Evolutionary conservation across 768 basidiomycete genomes (phyloP), one percentile per base, ranked within the genome.

Genomic region (Podaxis sp.): DNA sequence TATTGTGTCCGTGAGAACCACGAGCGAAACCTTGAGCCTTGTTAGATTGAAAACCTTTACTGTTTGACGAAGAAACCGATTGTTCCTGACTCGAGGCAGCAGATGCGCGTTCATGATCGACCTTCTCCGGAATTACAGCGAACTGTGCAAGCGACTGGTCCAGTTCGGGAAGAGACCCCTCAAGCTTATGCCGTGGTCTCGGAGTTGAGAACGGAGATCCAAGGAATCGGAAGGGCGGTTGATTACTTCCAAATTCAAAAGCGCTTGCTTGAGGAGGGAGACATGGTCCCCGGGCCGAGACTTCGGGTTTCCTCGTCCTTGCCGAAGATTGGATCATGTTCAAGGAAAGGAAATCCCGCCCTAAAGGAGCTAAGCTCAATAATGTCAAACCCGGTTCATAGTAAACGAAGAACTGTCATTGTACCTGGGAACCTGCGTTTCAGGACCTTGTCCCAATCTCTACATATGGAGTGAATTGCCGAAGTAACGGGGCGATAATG

Each of bases 401-500:
- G 24, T 37, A 11, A 11, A 8, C 17, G 24, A n/a, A 11, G 43
- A 24, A 25, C 4, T 2, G 9, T 13, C 37, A 3, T 66, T 69
- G 63, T 58, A 76, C 77, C 74, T 68, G 71, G 66, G 11, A 71
- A 56, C 37, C 65, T 63, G 58, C 70, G 75, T 4, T 65, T 66
- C 11, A 68, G 64, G 46, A 83, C 77, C 56, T 70, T 68, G 17
- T 72, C 66, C 82, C 81, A 83, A 51, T 80, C 74, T 55, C 81
- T 82, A 40, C 12, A 27, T 5, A 41, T 19, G 38, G 8, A 24
- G 13, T 36, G 24, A 36, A 17, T 60, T 59, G 64, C 55, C 62
- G 36, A 40, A 57, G 63, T 33, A 64, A 54, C 36, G 66, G 40
- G 19, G 68, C 17, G 56, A 47, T 25, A 51, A 50, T 17, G 37